Evolutionary conservation across 345 rosid species (phyloP).

Genomic region (Hibiscus trionum): DNA sequence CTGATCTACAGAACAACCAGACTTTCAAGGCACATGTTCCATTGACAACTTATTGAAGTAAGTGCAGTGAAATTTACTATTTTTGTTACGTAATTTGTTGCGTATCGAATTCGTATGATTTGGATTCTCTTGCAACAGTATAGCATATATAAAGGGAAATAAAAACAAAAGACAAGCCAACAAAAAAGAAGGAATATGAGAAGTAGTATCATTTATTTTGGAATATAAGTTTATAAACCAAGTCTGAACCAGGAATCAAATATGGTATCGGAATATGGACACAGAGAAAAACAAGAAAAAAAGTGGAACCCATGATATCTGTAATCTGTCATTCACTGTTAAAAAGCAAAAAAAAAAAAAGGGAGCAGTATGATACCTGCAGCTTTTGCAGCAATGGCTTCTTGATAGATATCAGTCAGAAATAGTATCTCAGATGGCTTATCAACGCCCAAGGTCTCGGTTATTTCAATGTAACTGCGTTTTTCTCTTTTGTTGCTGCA

Average conservation of each 20-base stretch:
- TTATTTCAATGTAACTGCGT: constrained; percentile 63
- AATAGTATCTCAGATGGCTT: constrained; percentile 71
- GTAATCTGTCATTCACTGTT: not conserved
- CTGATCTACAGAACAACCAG: not conserved
- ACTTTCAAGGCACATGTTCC: not conserved
- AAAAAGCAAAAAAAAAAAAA: not conserved
- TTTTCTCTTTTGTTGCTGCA: constrained; percentile 79
- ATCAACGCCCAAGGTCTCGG: constrained; percentile 70
- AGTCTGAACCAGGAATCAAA: not conserved
- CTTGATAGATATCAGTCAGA: constrained; percentile 77
- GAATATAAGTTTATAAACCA: not conserved
- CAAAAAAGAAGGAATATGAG: not conserved
- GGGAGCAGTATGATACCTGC: constrained; percentile 44
- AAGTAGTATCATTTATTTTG: constrained; percentile 6
- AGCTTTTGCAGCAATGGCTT: constrained; percentile 77
- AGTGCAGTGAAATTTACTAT: not conserved
- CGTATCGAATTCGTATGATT: not conserved
- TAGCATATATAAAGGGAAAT: not conserved
- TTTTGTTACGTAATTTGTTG: not conserved
- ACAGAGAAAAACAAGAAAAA: not conserved
- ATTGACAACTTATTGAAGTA: not conserved
- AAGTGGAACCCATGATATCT: not conserved
- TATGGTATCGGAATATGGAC: not conserved
- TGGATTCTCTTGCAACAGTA: not conserved
- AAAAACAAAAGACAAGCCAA: not conserved